Conservation (phyloP, 2,329 filamentous ascomycete genomes). For the Drechslerella dactyloides region DNA sequence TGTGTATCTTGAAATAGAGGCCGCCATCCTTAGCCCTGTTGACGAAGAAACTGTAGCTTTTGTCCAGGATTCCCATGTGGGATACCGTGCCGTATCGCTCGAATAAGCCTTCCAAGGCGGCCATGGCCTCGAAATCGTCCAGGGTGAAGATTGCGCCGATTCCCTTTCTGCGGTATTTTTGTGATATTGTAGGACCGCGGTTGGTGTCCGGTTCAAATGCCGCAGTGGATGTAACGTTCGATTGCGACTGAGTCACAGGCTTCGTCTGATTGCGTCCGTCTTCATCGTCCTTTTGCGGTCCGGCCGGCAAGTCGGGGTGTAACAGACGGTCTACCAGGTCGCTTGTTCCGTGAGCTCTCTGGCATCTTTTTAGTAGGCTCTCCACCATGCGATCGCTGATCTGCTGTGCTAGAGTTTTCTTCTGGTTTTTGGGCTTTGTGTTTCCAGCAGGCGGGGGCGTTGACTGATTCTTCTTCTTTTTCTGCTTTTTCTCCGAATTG, state of each 20-base stretch:
- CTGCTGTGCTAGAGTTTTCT: background rate
- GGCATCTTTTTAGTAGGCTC: background rate
- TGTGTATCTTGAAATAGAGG: constrained; percentile 58
- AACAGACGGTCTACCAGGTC: background rate
- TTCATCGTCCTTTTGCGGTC: background rate
- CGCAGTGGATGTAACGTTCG: background rate
- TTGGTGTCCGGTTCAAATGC: background rate
- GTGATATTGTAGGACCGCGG: background rate
- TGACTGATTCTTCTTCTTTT: background rate
- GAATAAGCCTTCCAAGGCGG: constrained; percentile 56
- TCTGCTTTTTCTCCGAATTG: background rate
- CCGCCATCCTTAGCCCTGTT: constrained; percentile 57
- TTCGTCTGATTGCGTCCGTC: background rate
- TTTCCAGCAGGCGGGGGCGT: no score
- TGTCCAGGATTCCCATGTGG: constrained; percentile 60
- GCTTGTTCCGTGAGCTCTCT: background rate
- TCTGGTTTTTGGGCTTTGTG: background rate
- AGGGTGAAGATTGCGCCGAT: constrained; percentile 55
- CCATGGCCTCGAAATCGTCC: constrained; percentile 56
- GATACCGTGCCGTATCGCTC: constrained; percentile 58
- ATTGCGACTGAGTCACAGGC: background rate
- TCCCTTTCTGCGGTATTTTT: background rate
- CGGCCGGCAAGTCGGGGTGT: background rate
- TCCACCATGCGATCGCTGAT: background rate
- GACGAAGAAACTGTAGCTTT: constrained; percentile 59